These are phyloP conservation scores for Penicillium rolfsii DNA, from an alignment of 2,329 filamentous ascomycete species.

Conservation along the genomic window DNA sequence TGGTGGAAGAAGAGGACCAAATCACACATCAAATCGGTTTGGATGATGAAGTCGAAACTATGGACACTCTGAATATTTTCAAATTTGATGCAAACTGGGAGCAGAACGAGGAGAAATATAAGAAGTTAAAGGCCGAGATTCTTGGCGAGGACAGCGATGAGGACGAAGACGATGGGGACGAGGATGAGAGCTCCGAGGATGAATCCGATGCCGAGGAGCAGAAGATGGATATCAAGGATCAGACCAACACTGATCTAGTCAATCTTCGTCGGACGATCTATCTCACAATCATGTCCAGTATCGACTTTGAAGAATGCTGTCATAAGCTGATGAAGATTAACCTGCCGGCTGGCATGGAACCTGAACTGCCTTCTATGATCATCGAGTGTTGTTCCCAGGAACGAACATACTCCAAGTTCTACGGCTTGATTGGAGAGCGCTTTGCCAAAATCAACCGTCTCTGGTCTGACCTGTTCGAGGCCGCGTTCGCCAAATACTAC, in stretches of 20 bases:
- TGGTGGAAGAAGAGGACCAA: slow-evolving; percentile 97
- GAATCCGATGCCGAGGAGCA: slow-evolving; percentile 77
- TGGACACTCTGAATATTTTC: slow-evolving; percentile 92
- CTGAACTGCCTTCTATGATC: slow-evolving; percentile 93
- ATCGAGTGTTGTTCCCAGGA: slow-evolving; percentile 97
- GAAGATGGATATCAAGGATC: slow-evolving; percentile 94
- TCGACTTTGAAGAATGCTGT: slow-evolving; percentile 93
- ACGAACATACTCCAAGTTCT: slow-evolving; percentile 96
- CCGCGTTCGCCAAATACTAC: slow-evolving; percentile 89
- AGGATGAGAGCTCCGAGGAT: slow-evolving; percentile 64
- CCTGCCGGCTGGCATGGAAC: slow-evolving; percentile 81
- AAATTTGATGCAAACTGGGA: slow-evolving; percentile 91
- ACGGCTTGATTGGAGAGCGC: slow-evolving; percentile 88
- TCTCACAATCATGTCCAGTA: slow-evolving; percentile 94
- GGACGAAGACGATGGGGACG: slow-evolving; percentile 68
- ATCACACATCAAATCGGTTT: slow-evolving; percentile 86
- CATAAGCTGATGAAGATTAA: slow-evolving; percentile 97
- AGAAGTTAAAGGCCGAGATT: slow-evolving; percentile 88
- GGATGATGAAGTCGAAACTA: slow-evolving; percentile 80
- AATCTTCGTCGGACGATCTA: slow-evolving; percentile 94
- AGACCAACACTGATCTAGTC: slow-evolving; percentile 93
- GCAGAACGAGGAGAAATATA: slow-evolving; percentile 87
- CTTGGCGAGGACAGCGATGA: slow-evolving; percentile 89
- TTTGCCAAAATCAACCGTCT: slow-evolving; percentile 95
- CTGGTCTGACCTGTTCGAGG: slow-evolving; percentile 91